A percentile compares a stretch with the other conserved stretches of the same genome.
Evolutionary conservation across 2,329 filamentous ascomycete genomes (phyloP).

Genomic region (Trichocomaceae sp.): DNA sequence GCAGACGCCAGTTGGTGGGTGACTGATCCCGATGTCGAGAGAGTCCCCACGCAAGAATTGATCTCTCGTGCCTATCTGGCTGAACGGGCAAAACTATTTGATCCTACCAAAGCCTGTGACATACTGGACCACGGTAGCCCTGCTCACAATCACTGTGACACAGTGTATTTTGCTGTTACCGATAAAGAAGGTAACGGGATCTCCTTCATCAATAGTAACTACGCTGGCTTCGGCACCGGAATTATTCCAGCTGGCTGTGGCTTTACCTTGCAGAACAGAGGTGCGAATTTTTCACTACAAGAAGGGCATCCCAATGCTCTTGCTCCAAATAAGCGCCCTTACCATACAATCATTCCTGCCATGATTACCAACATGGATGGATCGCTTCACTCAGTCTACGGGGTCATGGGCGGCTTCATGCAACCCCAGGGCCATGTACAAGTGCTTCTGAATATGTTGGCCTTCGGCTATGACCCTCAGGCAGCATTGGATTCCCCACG

Average conservation of each 20-base stretch:
- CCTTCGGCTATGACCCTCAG: constrained; percentile 76
- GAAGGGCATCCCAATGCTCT: constrained; percentile 70
- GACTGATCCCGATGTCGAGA: constrained; percentile 67
- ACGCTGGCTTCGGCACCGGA: constrained; percentile 72
- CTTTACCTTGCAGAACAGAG: constrained; percentile 91
- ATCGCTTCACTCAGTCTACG: constrained; percentile 76
- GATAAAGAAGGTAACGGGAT: constrained; percentile 82
- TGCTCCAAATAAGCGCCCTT: constrained; percentile 77
- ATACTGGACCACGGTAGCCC: constrained; percentile 68
- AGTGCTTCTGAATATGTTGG: constrained; percentile 80
- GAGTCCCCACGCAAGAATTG: constrained; percentile 64
- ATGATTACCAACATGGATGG: constrained; percentile 76
- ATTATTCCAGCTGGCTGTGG: constrained; percentile 83
- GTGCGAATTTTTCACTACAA: constrained; percentile 70
- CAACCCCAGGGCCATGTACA: constrained; percentile 96
- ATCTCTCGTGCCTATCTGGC: constrained; percentile 69
- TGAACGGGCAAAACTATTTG: constrained; percentile 59
- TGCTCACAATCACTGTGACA: constrained; percentile 79
- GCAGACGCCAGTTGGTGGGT: constrained; percentile 87
- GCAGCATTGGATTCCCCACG: constrained; percentile 83
- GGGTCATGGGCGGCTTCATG: constrained; percentile 98
- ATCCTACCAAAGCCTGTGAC: constrained; percentile 46
- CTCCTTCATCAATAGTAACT: constrained; percentile 96
- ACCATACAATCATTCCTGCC: constrained; percentile 96
- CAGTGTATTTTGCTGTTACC: constrained; percentile 85